Conservation (phyloP, 2,329 filamentous ascomycete species). For the Alternaria ethzedia region DNA sequence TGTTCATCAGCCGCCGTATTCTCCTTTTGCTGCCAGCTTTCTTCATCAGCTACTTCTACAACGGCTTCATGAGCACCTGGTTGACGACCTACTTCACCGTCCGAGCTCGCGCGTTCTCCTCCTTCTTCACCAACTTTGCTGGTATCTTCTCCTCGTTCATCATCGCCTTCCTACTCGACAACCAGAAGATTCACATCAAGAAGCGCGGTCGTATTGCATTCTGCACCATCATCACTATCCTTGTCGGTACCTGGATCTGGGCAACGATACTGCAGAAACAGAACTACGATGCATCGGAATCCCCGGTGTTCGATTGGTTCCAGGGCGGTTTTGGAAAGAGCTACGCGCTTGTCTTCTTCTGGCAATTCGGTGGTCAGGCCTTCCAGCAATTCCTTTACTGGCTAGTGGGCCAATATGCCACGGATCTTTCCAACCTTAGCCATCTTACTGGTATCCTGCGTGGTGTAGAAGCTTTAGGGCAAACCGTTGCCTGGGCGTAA, state of each 20-base stretch:
- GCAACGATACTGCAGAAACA: slow-evolving; percentile 41
- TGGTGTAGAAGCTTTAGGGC: slow-evolving; percentile 43
- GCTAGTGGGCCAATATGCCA: slow-evolving; percentile 47
- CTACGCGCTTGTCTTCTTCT: slow-evolving; percentile 46
- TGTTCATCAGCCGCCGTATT: slow-evolving; percentile 40
- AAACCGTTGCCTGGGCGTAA: slow-evolving; percentile 47
- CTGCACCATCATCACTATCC: slow-evolving; percentile 35
- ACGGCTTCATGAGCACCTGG: slow-evolving; percentile 46
- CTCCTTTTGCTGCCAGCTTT: slow-evolving; percentile 44
- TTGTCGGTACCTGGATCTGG: slow-evolving; percentile 47
- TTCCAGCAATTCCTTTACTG: slow-evolving; percentile 49
- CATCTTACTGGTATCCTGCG: slow-evolving; percentile 47
- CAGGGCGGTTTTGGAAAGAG: slow-evolving; percentile 40
- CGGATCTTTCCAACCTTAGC: slow-evolving; percentile 38
- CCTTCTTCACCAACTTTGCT: slow-evolving; percentile 48
- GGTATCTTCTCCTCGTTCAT: slow-evolving; percentile 46
- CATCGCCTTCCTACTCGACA: slow-evolving; percentile 43
- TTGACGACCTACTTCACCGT: slow-evolving; percentile 47
- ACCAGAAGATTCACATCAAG: slow-evolving; percentile 44
- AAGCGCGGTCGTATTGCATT: slow-evolving; percentile 39
- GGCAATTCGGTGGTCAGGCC: slow-evolving; percentile 46
- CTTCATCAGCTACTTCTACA: slow-evolving; percentile 50
- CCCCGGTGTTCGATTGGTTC: slow-evolving; percentile 45
- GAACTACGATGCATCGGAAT: slow-evolving; percentile 36
- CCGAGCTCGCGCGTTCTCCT: slow-evolving; percentile 42